These are phyloP conservation scores for Opeltia flavorubescens DNA, from an alignment of 495 filamentous ascomycete genomes.

Conservation along the genomic window DNA sequence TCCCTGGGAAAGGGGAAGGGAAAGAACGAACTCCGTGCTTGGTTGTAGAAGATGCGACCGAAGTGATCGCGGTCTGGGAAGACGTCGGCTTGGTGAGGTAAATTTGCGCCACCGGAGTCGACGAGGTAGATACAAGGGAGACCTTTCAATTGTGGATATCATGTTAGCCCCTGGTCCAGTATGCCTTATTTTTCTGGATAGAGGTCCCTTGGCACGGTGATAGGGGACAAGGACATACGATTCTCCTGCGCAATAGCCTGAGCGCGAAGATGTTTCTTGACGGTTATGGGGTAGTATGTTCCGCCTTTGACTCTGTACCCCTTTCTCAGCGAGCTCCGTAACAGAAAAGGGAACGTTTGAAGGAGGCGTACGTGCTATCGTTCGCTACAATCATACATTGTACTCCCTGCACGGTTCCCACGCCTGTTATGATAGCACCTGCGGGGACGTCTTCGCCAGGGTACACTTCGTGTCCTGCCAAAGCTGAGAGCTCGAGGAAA, in stretches of 20 bases:
- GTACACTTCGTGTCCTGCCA: constrained; percentile 82
- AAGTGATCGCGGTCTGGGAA: constrained; percentile 95
- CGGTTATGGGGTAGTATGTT: constrained; percentile 94
- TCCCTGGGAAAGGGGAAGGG: neutral
- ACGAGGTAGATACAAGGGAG: constrained; percentile 89
- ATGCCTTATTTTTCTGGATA: no score
- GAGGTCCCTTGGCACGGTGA: no score
- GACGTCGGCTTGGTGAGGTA: constrained; percentile 91
- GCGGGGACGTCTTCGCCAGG: constrained; percentile 72
- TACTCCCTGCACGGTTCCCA: constrained; percentile 82
- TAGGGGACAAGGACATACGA: constrained; percentile 20
- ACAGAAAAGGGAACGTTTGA: neutral
- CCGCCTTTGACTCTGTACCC: constrained; percentile 71
- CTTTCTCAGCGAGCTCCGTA: neutral
- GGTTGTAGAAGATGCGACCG: constrained; percentile 96
- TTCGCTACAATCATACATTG: constrained; percentile 92
- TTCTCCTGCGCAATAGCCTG: constrained; percentile 89
- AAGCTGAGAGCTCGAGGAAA: constrained; percentile 78
- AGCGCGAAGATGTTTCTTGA: constrained; percentile 93
- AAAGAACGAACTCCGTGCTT: constrained; percentile 57
- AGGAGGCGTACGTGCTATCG: constrained; percentile 56
- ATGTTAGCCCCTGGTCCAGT: no score
- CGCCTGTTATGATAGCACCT: constrained; percentile 84
- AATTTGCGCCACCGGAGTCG: constrained; percentile 90
- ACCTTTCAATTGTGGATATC: no score